phyloP scores from a whole-genome alignment of 2,329 filamentous ascomycete species.

The Fusarium sp. region DNA sequence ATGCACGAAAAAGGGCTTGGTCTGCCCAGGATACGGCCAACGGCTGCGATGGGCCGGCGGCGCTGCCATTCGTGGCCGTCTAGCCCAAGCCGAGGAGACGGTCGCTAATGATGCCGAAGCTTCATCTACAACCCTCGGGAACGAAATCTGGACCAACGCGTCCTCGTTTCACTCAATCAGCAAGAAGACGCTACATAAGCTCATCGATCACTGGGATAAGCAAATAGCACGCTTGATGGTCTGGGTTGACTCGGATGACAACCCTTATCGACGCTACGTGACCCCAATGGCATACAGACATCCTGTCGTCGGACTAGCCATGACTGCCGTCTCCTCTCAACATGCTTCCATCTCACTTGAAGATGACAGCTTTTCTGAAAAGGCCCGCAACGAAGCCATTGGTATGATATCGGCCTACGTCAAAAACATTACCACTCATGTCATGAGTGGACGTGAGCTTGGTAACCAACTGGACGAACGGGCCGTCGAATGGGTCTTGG shows the following conservation, averaged over 20 bases:
- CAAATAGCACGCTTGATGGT: constrained; percentile 47
- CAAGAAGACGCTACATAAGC: constrained; percentile 8
- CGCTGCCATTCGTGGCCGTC: constrained; percentile 42
- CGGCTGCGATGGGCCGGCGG: constrained; percentile 46
- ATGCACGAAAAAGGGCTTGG: constrained; percentile 44
- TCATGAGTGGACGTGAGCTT: constrained; percentile 11
- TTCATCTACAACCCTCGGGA: not conserved
- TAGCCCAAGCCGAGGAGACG: constrained; percentile 16
- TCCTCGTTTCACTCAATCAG: constrained; percentile 32
- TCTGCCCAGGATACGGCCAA: constrained; percentile 43
- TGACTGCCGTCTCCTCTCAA: constrained; percentile 45
- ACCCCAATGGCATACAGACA: constrained; percentile 42
- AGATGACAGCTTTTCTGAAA: constrained; percentile 40
- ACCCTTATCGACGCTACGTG: constrained; percentile 44
- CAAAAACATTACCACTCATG: constrained; percentile 10
- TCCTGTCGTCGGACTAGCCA: constrained; percentile 44
- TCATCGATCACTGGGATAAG: constrained; percentile 47
- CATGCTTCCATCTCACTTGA: constrained; percentile 41
- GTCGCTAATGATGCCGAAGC: not conserved
- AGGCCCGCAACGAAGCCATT: constrained; percentile 45
- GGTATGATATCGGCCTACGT: constrained; percentile 40
- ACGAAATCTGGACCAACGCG: constrained; percentile 23
- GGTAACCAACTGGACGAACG: constrained; percentile 6
- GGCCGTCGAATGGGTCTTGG: constrained; percentile 43
- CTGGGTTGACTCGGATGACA: constrained; percentile 47